These are phyloP conservation scores for Periglandula ipomoeae DNA, from an alignment of 2,329 filamentous ascomycete genomes.

Conservation along the genomic window DNA sequence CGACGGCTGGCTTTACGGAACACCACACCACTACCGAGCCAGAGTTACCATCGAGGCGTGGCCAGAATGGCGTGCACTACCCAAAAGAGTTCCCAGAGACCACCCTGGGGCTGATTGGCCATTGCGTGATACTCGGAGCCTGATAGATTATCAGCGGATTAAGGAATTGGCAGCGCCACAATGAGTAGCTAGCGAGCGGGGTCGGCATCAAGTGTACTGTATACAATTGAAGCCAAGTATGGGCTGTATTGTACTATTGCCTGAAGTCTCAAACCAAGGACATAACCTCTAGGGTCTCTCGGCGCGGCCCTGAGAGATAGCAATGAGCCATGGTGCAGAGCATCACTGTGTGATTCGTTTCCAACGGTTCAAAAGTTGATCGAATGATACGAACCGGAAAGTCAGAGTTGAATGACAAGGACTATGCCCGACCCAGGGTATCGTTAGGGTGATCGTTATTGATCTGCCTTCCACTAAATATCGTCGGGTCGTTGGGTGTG, in stretches of 20 bases:
- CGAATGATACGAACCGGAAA: neutral
- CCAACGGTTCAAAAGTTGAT: neutral
- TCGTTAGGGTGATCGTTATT: neutral
- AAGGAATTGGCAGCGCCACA: neutral
- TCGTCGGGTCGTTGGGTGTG: no score
- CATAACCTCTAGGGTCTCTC: no score
- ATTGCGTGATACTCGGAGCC: neutral
- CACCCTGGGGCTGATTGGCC: neutral
- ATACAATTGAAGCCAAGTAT: no score
- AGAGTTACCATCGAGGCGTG: no score
- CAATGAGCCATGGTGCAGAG: no score
- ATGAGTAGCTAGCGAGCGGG: neutral
- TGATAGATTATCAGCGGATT: neutral
- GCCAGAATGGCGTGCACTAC: neutral
- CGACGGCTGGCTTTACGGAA: neutral
- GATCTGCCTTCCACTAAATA: no score
- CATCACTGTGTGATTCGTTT: neutral
- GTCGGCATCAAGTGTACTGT: no score
- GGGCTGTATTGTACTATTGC: no score
- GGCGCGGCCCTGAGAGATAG: no score
- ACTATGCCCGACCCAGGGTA: neutral
- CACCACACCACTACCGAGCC: neutral
- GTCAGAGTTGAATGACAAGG: neutral
- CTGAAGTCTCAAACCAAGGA: no score
- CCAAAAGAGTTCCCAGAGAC: neutral